Conservation (phyloP, 345 rosid species). For the Mallotus nudiflorus region DNA sequence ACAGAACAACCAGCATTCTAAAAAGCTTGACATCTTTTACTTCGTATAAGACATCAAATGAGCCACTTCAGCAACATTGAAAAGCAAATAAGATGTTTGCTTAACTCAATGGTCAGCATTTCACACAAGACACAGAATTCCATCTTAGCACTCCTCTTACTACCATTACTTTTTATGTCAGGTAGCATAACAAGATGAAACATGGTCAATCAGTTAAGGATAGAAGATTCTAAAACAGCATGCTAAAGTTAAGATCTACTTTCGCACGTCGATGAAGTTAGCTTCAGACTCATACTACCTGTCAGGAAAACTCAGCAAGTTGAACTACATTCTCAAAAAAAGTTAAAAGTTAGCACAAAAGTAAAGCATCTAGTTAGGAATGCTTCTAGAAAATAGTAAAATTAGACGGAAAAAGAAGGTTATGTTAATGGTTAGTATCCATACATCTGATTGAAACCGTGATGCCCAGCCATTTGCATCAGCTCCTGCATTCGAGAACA, state of each 20-base stretch:
- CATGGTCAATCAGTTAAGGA: constrained; percentile 18
- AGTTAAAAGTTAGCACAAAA: constrained; percentile 54
- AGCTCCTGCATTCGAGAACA: constrained; percentile 91
- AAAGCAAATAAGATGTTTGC: constrained; percentile 1
- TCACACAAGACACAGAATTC: constrained; percentile 1
- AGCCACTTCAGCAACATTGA: background rate
- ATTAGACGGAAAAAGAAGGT: constrained; percentile 67
- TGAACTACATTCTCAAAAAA: constrained; percentile 46
- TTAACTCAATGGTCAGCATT: constrained; percentile 4
- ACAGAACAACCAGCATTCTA: constrained; percentile 9
- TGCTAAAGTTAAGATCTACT: constrained; percentile 30
- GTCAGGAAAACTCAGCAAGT: constrained; percentile 36
- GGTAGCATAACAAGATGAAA: background rate
- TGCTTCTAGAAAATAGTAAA: constrained; percentile 49
- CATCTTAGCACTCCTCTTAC: constrained; percentile 1
- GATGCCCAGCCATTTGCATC: constrained; percentile 90
- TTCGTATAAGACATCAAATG: background rate
- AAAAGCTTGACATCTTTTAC: constrained; percentile 5
- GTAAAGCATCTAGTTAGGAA: constrained; percentile 52
- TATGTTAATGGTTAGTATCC: constrained; percentile 98
- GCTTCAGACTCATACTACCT: constrained; percentile 39
- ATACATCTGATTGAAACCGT: constrained; percentile 97
- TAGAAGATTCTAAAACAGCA: constrained; percentile 15
- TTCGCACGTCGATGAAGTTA: constrained; percentile 36
- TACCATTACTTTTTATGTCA: background rate